A percentile compares a stretch with the other conserved stretches of the same genome.
Evolutionary conservation across 2,329 filamentous ascomycete species (phyloP).

Genomic region (Immersiporthe knoxdaviesiana): DNA sequence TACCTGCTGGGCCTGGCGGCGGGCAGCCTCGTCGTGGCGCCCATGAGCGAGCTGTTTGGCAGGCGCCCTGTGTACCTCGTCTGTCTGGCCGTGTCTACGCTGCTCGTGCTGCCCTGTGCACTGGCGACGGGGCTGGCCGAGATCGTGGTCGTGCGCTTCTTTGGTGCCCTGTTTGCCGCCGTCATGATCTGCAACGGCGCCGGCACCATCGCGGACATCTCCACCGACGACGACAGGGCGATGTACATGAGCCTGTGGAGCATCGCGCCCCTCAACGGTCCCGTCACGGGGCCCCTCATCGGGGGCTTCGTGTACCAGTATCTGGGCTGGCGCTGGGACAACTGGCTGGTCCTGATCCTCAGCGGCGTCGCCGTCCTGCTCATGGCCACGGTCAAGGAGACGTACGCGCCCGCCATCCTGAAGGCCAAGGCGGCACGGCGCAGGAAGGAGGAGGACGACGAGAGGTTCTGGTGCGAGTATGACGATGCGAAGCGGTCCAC

Average conservation of each 20-base stretch:
- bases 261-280: constrained; percentile 84
- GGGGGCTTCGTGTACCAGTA: constrained; percentile 80
- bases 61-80: constrained; percentile 67
- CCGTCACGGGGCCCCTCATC: constrained; percentile 62
- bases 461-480: constrained; percentile 78
- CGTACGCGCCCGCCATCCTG: constrained; percentile 74
- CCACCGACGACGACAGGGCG: constrained; percentile 77
- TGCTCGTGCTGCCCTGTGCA: constrained; percentile 72
- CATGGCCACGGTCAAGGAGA: constrained; percentile 69
- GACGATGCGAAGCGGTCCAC: constrained; percentile 68
- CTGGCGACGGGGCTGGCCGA: constrained; percentile 65
- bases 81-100: constrained; percentile 62
- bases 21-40: constrained; percentile 73
- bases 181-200: constrained; percentile 84
- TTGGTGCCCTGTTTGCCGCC: constrained; percentile 58
- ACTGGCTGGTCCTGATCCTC: constrained; percentile 79
- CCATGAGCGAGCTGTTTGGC: constrained; percentile 69
- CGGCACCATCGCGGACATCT: constrained; percentile 81
- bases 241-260: constrained; percentile 83
- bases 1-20: constrained; percentile 73
- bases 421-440: constrained; percentile 65
- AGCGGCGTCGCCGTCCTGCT: constrained; percentile 63
- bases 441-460: constrained; percentile 71
- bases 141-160: constrained; percentile 70
- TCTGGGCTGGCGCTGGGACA: constrained; percentile 86